These are phyloP conservation scores for Monilinia fructigena DNA, from an alignment of 2,329 filamentous ascomycete genomes.

Conservation along the genomic window DNA sequence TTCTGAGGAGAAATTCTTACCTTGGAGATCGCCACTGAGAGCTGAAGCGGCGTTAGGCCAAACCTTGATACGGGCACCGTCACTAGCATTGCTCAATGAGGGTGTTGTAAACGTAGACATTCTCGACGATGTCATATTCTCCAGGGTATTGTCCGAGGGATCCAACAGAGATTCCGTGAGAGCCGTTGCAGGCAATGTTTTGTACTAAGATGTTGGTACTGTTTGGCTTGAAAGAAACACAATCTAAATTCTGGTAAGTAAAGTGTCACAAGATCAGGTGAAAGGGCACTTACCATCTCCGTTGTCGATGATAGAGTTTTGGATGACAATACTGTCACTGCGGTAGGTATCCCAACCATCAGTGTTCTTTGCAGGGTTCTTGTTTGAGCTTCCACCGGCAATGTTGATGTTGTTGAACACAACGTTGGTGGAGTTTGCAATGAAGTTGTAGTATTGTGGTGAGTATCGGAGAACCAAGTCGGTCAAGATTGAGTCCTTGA, in stretches of 20 bases:
- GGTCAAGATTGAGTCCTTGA: conserved; percentile 57
- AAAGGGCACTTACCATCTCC: conserved; percentile 49
- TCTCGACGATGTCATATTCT: conserved; percentile 65
- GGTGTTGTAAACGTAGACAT: conserved; percentile 63
- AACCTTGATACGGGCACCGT: conserved; percentile 71
- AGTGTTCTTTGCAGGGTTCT: conserved; percentile 61
- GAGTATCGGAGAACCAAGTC: conserved; percentile 61
- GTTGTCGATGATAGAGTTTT: conserved; percentile 63
- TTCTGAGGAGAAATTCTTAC: background rate
- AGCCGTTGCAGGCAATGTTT: conserved; percentile 65
- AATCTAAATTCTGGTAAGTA: conserved; percentile 46
- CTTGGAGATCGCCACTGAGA: conserved; percentile 57
- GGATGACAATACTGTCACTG: conserved; percentile 60
- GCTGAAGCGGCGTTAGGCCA: conserved; percentile 57
- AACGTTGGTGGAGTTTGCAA: conserved; percentile 64
- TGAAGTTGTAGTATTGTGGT: conserved; percentile 59
- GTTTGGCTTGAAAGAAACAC: conserved; percentile 74
- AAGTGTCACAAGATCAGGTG: background rate
- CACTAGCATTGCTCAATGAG: conserved; percentile 54
- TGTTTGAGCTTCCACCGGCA: conserved; percentile 51
- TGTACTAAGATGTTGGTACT: conserved; percentile 67
- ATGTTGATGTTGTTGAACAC: conserved; percentile 64
- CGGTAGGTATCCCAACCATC: conserved; percentile 66
- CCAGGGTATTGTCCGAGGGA: conserved; percentile 64
- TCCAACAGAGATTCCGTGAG: conserved; percentile 71